Conservation (phyloP, 1,139 yeast species). For the Martiniozyma asiatica region DNA sequence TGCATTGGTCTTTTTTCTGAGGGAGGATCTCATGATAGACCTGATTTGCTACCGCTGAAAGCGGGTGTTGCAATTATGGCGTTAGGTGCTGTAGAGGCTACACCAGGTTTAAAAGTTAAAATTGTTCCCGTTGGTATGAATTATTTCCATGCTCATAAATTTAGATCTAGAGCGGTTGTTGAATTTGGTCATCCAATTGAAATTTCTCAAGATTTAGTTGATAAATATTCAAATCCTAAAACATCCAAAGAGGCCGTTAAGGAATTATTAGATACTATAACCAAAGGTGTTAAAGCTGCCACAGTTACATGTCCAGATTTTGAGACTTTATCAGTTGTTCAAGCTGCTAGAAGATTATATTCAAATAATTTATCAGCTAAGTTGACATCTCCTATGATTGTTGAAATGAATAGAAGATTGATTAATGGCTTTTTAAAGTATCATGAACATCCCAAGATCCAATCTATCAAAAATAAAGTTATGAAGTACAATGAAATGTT, state of each 20-base stretch:
- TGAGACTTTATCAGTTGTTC: slow-evolving; percentile 84
- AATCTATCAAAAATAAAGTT: slow-evolving; percentile 47
- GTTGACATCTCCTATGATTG: slow-evolving; percentile 70
- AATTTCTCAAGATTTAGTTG: slow-evolving; percentile 51
- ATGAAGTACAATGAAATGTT: slow-evolving; percentile 57
- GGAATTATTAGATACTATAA: slow-evolving; percentile 55
- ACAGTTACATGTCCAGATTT: slow-evolving; percentile 89
- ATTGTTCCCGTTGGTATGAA: slow-evolving; percentile 97
- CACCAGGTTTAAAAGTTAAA: slow-evolving; percentile 62
- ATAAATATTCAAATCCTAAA: slow-evolving; percentile 49
- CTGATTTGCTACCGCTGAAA: slow-evolving; percentile 80
- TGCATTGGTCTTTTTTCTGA: slow-evolving; percentile 96
- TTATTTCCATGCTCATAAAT: slow-evolving; percentile 91
- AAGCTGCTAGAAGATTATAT: slow-evolving; percentile 85
- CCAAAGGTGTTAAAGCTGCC: slow-evolving; percentile 72
- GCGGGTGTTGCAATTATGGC: slow-evolving; percentile 99
- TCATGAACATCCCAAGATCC: slow-evolving; percentile 60
- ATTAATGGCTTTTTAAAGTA: slow-evolving; percentile 67
- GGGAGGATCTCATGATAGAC: slow-evolving; percentile 94
- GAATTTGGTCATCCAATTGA: slow-evolving; percentile 89
- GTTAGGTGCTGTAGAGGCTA: slow-evolving; percentile 70
- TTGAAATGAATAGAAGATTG: slow-evolving; percentile 81
- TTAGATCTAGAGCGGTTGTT: slow-evolving; percentile 86
- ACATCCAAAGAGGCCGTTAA: slow-evolving; percentile 65
- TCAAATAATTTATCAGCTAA: slow-evolving; percentile 59